These are phyloP conservation scores for Calonectria honghensis DNA, from an alignment of 2,329 filamentous ascomycete species.

Conservation along the genomic window DNA sequence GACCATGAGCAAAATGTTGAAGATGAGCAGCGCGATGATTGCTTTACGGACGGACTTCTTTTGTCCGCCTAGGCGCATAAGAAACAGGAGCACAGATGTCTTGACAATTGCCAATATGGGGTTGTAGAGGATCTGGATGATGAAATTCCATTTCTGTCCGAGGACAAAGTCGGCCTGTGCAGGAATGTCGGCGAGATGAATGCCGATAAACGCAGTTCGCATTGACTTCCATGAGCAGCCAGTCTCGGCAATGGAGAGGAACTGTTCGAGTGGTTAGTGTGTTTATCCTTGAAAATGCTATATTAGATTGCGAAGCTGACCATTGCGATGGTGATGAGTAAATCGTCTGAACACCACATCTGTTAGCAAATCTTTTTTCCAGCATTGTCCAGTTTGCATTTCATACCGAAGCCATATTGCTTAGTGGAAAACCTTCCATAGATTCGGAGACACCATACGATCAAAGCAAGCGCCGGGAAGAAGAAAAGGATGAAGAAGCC, in stretches of 20 bases:
- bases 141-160: slow-evolving; percentile 59
- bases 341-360: slow-evolving; percentile 35
- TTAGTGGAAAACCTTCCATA: slow-evolving; percentile 44
- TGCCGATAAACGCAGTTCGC: slow-evolving; percentile 50
- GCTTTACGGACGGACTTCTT: slow-evolving; percentile 52
- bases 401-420: slow-evolving; percentile 45
- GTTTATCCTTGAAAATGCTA: not conserved
- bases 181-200: slow-evolving; percentile 57
- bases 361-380: slow-evolving; percentile 24
- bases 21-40: slow-evolving; percentile 56
- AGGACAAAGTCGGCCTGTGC: slow-evolving; percentile 49
- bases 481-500: slow-evolving; percentile 48
- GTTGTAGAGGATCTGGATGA: slow-evolving; percentile 65
- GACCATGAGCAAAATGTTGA: slow-evolving; percentile 60
- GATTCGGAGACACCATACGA: slow-evolving; percentile 39
- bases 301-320: not conserved
- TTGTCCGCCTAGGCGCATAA: slow-evolving; percentile 64
- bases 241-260: slow-evolving; percentile 42
- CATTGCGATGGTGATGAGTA: slow-evolving; percentile 44
- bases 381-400: not conserved
- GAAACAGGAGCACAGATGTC: slow-evolving; percentile 65
- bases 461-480: slow-evolving; percentile 42
- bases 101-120: slow-evolving; percentile 68
- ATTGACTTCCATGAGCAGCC: slow-evolving; percentile 46
- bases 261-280: slow-evolving; percentile 29